Evolutionary conservation across 306 rosid species (phyloP), one percentile per base, ranked within the genome.

Genomic region (Lotus japonicus): DNA sequence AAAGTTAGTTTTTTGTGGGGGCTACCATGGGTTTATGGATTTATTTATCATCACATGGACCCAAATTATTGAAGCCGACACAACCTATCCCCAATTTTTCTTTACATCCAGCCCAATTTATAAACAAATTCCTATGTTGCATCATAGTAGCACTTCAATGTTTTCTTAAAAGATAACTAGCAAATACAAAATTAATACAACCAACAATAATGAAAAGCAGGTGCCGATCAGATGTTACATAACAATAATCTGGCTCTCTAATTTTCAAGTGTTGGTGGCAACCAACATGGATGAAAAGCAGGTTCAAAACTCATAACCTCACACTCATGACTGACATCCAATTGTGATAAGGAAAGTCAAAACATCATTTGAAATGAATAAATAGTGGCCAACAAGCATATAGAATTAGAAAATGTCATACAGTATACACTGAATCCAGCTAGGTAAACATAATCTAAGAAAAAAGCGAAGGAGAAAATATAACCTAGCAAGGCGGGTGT

Each of bases 401-500:
- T 18, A 52, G 11, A 66, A 68, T 44, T 49, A 72, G 71, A 33
- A 9, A 51, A 11, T 5, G 26, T 21, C 3, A 21, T 21, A 3
- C 26, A 18, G 42, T 35, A 49, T 21, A 59, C 7, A 7, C 21
- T 33, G 26, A 51, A 53, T 38, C 54, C 72, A 48, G 28, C 69
- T 52, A 74, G 9, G 53, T 28, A 42, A 72, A 42, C n/a, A 21
- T 28, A 9, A 54, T 68, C 11, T 28, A 8, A 63, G 35, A 13
- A 33, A 26, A 12, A 51, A 2, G 57, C 42, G 21, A 38, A 65
- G 48, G 38, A 39, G 63, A 67, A 79, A 65, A 49, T 44, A 74
- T 68, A 59, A 90, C 98, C 98, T 92, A 42, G 98, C 98, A 65
- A 92, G 97, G 5, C 97, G 97, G 54, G 97, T 92, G 78, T 86